Evolutionary conservation across 495 filamentous ascomycete species (phyloP), one percentile per base, ranked within the genome.

Genomic region (Xylaria intraflava): DNA sequence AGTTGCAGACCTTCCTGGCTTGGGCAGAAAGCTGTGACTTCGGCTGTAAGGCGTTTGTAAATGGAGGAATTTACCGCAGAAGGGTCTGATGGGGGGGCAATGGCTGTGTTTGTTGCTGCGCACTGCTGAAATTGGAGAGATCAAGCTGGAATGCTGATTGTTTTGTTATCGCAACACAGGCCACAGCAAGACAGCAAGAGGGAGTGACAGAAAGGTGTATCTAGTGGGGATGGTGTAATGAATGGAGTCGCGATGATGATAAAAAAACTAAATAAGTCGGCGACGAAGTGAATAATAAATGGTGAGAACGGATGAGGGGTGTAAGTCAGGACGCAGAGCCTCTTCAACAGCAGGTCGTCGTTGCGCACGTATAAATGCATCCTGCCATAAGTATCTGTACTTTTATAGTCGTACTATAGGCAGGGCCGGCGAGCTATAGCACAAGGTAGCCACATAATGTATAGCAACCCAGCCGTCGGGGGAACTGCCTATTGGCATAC

Each of bases 171-270:
- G 14, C 12, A 35, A 6, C 7, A 3, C 35, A 5, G 35, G 14
- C 1, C n/a, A 16, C 9, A 44, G 41, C 6, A 24, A 45, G 6
- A 35, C 5, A 49, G 19, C 3, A 22, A 35, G 42, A 45, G 19
- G 17, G n/a, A 22, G 19, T 27, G 46, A 49, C 35, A 4, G 33
- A 46, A 23, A n/a, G 22, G n/a, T 40, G 42, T 46, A n/a, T n/a
- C n/a, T n/a, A 31, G 51, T 10, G 31, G 40, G 27, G 11, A 20
- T 35, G 49, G 9, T 17, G 40, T 30, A 35, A 35, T 20, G n/a
- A 44, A 35, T 35, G 23, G 49, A 26, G 38, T 50, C 49, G 36
- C 39, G 49, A 51, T 51, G 41, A 53, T 27, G 26, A 3, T 16
- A 36, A 5, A 12, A 29, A 47, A 23, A 20, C 26, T 26, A 49